A percentile compares a stretch with the other conserved stretches of the same genome.
Conservation (phyloP, 2,329 filamentous ascomycete genomes). For the Remersonia thermophila region DNA sequence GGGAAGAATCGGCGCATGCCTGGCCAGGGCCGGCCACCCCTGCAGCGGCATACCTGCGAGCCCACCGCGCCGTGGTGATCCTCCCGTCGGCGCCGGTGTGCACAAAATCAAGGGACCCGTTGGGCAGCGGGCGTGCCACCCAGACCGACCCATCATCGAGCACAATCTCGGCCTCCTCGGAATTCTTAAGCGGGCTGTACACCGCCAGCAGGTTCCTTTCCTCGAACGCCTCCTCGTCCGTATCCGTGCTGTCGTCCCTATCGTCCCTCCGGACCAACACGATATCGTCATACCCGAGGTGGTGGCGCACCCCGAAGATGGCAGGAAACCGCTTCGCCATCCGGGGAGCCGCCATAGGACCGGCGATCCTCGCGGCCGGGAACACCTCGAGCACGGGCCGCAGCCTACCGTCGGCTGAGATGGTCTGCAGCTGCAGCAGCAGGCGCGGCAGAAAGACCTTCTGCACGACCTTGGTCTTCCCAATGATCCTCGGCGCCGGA, state of each 20-base stretch:
- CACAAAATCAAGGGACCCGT: conserved; percentile 55
- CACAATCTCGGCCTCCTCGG: conserved; percentile 51
- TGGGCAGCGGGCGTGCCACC: conserved; percentile 38
- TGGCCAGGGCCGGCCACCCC: conserved; percentile 13
- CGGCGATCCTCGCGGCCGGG: conserved; percentile 48
- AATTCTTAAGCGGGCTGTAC: conserved; percentile 48
- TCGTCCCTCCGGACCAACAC: conserved; percentile 60
- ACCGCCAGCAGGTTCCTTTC: conserved; percentile 50
- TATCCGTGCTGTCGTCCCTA: conserved; percentile 33
- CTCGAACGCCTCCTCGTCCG: conserved; percentile 24
- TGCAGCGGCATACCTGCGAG: conserved; percentile 31
- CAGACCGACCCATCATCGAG: conserved; percentile 51
- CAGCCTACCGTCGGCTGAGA: conserved; percentile 48
- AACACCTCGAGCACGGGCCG: conserved; percentile 62
- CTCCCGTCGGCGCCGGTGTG: conserved; percentile 45
- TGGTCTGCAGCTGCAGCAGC: conserved; percentile 57
- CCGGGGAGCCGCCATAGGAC: conserved; percentile 44
- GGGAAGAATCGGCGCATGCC: conserved; percentile 10
- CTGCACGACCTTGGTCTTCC: conserved; percentile 52
- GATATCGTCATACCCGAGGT: conserved; percentile 56
- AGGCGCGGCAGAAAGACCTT: conserved; percentile 52
- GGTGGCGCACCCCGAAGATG: conserved; percentile 50
- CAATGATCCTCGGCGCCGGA: conserved; percentile 46
- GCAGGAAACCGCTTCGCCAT: conserved; percentile 50
- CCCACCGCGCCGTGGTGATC: conserved; percentile 56